Base-by-base conservation (phyloP, 257 asterid species). In the Solanum tarijense region DNA sequence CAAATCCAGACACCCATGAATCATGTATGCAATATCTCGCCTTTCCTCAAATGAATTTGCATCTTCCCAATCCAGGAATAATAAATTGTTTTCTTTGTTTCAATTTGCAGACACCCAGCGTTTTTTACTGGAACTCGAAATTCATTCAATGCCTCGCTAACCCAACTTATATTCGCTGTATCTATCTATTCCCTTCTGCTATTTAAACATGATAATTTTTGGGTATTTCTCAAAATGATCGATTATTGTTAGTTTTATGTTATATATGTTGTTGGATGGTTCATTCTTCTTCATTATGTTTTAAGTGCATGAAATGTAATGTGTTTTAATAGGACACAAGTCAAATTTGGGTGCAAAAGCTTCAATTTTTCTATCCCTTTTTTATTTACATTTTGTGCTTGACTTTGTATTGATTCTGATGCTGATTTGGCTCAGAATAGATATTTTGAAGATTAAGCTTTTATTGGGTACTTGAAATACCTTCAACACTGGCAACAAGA, bases 401-500 rank as follows among this genome's bases (percentile, higher is more conserved):
- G 25, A 55, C 65, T 55, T 75, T 81, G 23, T 35, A 35, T 89
- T 86, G 34, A 20, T 85, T 86, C 16, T 52, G 52, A 38, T 87
- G 87, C 91, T 96, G 99, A 97, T 94, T 94, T 97, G 94, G 99
- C 99, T 90, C 98, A 97, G 90, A 97, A 96, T 88, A 89, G 98
- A 74, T 97, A 96, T 88, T 95, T 96, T 82, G 99, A 97, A 92
- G 98, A 96, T 91, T 99, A 96, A 89, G 96, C 98, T 74, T 97
- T 96, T 74, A 94, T 96, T 78, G 98, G 98, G 85, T 97, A 97
- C 91, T 93, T 96, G 89, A 96, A 94, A 87, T 96, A 96, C 92
- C 99, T 97, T 81, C 99, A 94, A 86, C 94, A 96, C 89, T 96
- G 99, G 99, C 99, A 96, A 90, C 93, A 94, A 39, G 98, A 97